A percentile compares a stretch with the other conserved stretches of the same genome.
Conservation (phyloP, 139 green algal genomes). For the Astrephomene gubernaculifera region DNA sequence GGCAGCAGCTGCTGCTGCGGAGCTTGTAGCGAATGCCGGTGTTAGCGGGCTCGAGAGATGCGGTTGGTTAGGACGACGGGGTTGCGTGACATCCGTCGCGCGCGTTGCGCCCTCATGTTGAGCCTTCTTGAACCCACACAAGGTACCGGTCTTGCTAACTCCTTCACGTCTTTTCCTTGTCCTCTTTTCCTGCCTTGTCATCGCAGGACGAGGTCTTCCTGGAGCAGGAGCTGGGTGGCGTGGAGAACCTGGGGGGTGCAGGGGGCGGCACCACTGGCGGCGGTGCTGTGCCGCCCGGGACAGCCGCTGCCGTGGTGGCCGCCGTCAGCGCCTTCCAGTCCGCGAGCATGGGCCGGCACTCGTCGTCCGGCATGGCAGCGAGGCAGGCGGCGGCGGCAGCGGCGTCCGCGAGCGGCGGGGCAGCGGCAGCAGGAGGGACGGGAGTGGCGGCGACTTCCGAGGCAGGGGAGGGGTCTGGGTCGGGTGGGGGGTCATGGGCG, state of each 20-base stretch:
- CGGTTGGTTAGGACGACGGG: not conserved
- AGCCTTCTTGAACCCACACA: not conserved
- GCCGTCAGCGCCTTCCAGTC: not conserved
- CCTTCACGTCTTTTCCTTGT: too few species aligned
- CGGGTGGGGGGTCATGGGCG: too few species aligned
- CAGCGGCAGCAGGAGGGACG: too few species aligned
- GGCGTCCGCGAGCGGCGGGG: too few species aligned
- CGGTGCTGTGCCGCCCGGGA: too few species aligned
- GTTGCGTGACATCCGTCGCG: not conserved
- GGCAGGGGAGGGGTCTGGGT: too few species aligned
- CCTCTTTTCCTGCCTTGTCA: not conserved
- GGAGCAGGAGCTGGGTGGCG: constrained; percentile 31
- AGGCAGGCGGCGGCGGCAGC: too few species aligned
- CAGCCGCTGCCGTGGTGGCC: not conserved
- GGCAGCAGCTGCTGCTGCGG: not conserved
- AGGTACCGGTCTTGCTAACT: not conserved
- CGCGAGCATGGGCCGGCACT: too few species aligned
- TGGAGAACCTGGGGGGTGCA: not conserved
- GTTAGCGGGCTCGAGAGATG: not conserved
- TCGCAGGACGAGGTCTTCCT: constrained; percentile 37
- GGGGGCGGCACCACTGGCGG: too few species aligned
- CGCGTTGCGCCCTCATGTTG: not conserved
- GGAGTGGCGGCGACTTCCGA: too few species aligned
- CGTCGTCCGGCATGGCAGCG: too few species aligned
- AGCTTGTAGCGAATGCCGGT: not conserved